Conservation (phyloP, 345 rosid species). For the Isatis tinctoria region DNA sequence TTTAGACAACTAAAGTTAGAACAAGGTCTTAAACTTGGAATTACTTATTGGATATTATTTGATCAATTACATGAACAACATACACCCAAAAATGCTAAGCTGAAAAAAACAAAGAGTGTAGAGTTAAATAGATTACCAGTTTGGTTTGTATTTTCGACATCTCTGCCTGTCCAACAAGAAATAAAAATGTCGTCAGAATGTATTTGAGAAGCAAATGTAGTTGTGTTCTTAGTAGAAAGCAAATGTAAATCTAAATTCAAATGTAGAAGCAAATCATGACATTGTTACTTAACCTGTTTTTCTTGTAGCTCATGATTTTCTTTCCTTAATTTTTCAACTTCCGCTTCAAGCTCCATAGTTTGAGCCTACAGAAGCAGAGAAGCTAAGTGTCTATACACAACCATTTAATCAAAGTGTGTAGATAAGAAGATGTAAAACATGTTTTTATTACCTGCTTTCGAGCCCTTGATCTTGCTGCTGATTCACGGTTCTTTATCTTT, state of each 20-base stretch:
- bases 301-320: conserved; percentile 56
- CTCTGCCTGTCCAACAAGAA: background rate
- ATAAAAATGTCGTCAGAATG: background rate
- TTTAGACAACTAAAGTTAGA: background rate
- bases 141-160: background rate
- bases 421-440: background rate
- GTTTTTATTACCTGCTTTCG: conserved; percentile 77
- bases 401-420: background rate
- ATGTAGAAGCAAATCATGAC: background rate
- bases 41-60: background rate
- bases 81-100: background rate
- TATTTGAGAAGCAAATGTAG: background rate
- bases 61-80: background rate
- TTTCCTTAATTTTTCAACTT: conserved; percentile 65
- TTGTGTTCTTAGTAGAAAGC: background rate
- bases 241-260: background rate
- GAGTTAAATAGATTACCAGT: background rate
- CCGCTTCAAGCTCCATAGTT: conserved; percentile 77
- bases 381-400: background rate
- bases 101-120: background rate
- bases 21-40: background rate
- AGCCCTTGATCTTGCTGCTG: conserved; percentile 91
- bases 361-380: conserved; percentile 49
- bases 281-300: conserved; percentile 52
- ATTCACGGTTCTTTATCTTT: conserved; percentile 93